phyloP scores from a whole-genome alignment of 805 yeast species.

The Candida maesae region DNA sequence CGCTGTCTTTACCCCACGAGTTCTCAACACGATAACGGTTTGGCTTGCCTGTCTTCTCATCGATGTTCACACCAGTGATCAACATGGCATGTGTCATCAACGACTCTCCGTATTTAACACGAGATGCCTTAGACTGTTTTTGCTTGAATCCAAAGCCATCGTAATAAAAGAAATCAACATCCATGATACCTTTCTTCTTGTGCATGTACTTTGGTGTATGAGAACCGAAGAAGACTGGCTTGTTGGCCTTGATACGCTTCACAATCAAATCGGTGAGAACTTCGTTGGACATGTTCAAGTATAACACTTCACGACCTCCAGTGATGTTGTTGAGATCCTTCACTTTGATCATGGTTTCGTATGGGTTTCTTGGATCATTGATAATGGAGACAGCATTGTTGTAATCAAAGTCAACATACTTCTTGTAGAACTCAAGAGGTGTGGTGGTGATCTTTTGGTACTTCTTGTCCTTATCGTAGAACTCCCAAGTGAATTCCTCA shows the following conservation, averaged over 20 bases:
- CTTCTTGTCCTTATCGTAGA: conserved; percentile 62
- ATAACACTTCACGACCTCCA: conserved; percentile 66
- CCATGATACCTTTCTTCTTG: conserved; percentile 63
- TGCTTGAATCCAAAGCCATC: conserved; percentile 51
- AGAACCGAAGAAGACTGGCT: conserved; percentile 84
- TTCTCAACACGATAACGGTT: conserved; percentile 71
- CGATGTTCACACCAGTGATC: conserved; percentile 76
- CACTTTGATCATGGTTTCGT: conserved; percentile 59
- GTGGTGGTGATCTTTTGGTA: conserved; percentile 48
- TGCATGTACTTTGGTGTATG: conserved; percentile 81
- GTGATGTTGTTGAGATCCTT: conserved; percentile 71
- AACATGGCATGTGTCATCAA: conserved; percentile 91
- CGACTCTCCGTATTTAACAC: conserved; percentile 67
- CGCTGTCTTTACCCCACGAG: conserved; percentile 71
- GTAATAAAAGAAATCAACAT: conserved; percentile 65
- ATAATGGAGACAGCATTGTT: conserved; percentile 59
- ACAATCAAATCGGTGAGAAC: conserved; percentile 59
- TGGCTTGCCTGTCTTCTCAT: conserved; percentile 49
- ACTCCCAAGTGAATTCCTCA: conserved; percentile 72
- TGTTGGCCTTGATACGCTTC: conserved; percentile 63
- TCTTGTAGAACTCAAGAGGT: conserved; percentile 59
- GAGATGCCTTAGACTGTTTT: conserved; percentile 56
- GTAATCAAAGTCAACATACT: conserved; percentile 50
- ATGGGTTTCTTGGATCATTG: conserved; percentile 78
- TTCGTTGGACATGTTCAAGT: conserved; percentile 63